Evolutionary conservation across 108 stramenopile genomes (phyloP).

Genomic region (Discostella pseudostelligera): DNA sequence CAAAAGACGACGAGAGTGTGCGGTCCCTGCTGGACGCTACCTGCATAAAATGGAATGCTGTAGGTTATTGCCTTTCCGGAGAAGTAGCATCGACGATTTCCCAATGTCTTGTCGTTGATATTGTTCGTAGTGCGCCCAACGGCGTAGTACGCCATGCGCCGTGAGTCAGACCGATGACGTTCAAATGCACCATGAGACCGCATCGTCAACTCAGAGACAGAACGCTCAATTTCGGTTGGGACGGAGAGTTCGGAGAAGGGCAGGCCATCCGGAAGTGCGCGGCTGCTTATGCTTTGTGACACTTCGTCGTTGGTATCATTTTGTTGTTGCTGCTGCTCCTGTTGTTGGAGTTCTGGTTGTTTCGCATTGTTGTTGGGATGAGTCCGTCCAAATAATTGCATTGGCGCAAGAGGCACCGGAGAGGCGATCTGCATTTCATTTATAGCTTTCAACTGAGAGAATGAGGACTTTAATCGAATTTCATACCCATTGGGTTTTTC

Average conservation of each 20-base stretch:
- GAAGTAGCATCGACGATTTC: constrained; percentile 86
- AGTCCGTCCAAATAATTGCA: constrained; percentile 13
- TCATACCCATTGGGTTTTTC: constrained; percentile 17
- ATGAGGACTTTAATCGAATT: constrained; percentile 27
- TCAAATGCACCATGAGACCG: constrained; percentile 50
- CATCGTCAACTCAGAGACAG: constrained; percentile 83
- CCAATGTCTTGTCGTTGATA: constrained; percentile 26
- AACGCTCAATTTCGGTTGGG: constrained; percentile 48
- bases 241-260: constrained; percentile 3
- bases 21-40: constrained; percentile 77
- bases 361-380: constrained; percentile 18
- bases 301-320: not conserved
- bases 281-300: not conserved
- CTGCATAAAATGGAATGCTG: constrained; percentile 80
- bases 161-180: constrained; percentile 39
- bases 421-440: constrained; percentile 5
- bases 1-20: constrained; percentile 88
- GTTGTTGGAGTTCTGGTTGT: not conserved
- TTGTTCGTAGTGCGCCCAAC: constrained; percentile 66
- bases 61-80: constrained; percentile 67
- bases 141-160: constrained; percentile 88
- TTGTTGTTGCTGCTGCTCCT: not conserved
- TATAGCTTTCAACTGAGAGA: constrained; percentile 11
- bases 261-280: not conserved
- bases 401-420: not conserved